These are phyloP conservation scores for Albatrellus ellisii DNA, from an alignment of 768 basidiomycete genomes.

Conservation along the genomic window DNA sequence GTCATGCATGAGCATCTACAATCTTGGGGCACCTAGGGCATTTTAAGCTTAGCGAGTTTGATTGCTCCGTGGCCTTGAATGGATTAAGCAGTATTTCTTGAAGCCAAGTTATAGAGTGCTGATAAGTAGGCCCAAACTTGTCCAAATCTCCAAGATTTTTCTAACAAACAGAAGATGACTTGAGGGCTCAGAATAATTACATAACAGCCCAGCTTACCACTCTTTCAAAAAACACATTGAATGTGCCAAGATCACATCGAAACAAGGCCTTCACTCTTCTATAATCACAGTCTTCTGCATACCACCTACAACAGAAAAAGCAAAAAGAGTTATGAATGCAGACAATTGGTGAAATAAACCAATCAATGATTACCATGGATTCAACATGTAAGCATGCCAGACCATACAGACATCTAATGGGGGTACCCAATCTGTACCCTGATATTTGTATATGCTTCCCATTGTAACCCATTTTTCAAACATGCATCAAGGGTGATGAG, in stretches of 20 bases:
- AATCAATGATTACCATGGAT: slow-evolving; percentile 19
- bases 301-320: slow-evolving; percentile 10
- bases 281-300: slow-evolving; percentile 16
- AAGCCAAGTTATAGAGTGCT: too few relatives aligned
- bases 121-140: too few relatives aligned
- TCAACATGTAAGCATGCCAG: slow-evolving; percentile 29
- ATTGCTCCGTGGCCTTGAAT: too few relatives aligned
- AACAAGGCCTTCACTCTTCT: slow-evolving; percentile 5
- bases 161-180: not conserved
- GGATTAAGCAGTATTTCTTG: too few relatives aligned
- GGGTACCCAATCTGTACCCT: slow-evolving; percentile 16
- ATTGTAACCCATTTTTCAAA: too few relatives aligned
- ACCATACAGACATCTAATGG: slow-evolving; percentile 30
- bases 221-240: not conserved
- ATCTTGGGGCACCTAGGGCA: too few relatives aligned
- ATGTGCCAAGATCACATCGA: not conserved
- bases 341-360: not conserved
- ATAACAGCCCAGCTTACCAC: slow-evolving; percentile 7
- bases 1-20: too few relatives aligned
- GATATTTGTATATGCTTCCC: too few relatives aligned
- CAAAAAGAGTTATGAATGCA: not conserved
- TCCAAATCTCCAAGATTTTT: not conserved
- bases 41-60: too few relatives aligned
- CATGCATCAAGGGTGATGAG: too few relatives aligned
- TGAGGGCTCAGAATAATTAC: not conserved